Evolutionary conservation across 2,329 filamentous ascomycete species (phyloP).

Genomic region (Ustulina deusta): DNA sequence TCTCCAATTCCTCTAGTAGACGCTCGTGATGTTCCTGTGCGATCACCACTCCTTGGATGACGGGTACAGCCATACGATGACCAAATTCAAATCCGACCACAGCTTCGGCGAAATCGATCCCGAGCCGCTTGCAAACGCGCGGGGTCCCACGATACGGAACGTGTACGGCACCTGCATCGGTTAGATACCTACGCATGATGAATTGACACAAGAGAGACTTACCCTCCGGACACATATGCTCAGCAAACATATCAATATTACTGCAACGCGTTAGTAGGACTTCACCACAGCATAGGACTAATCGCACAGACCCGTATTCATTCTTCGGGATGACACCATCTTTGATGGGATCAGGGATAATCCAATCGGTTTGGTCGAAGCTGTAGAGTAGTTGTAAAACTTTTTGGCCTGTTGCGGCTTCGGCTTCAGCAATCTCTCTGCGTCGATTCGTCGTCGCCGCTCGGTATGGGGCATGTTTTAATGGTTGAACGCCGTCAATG

Average conservation of each 20-base stretch:
- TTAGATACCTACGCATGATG: slow-evolving; percentile 32
- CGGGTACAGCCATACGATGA: slow-evolving; percentile 90
- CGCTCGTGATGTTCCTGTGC: slow-evolving; percentile 81
- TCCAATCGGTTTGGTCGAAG: slow-evolving; percentile 90
- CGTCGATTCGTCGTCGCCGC: slow-evolving; percentile 90
- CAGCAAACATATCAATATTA: slow-evolving; percentile 95
- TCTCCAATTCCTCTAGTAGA: slow-evolving; percentile 82
- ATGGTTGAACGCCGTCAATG: slow-evolving; percentile 74
- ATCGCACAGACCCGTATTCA: slow-evolving; percentile 71
- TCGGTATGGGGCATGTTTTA: slow-evolving; percentile 90
- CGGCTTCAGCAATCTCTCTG: slow-evolving; percentile 87
- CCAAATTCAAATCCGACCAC: slow-evolving; percentile 98
- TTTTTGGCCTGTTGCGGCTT: slow-evolving; percentile 83
- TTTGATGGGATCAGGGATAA: slow-evolving; percentile 87
- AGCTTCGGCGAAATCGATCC: slow-evolving; percentile 91
- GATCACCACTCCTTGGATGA: slow-evolving; percentile 90
- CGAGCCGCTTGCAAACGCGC: slow-evolving; percentile 83
- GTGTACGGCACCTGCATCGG: slow-evolving; percentile 76
- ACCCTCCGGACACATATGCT: slow-evolving; percentile 84
- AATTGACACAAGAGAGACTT: slow-evolving; percentile 41
- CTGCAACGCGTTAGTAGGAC: slow-evolving; percentile 34
- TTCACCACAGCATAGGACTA: slow-evolving; percentile 7
- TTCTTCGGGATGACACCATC: slow-evolving; percentile 94
- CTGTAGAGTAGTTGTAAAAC: slow-evolving; percentile 88
- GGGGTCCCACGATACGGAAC: slow-evolving; percentile 82